phyloP scores from a whole-genome alignment of 352 stramenopile genomes.

The Globisporangium paroecandrum region DNA sequence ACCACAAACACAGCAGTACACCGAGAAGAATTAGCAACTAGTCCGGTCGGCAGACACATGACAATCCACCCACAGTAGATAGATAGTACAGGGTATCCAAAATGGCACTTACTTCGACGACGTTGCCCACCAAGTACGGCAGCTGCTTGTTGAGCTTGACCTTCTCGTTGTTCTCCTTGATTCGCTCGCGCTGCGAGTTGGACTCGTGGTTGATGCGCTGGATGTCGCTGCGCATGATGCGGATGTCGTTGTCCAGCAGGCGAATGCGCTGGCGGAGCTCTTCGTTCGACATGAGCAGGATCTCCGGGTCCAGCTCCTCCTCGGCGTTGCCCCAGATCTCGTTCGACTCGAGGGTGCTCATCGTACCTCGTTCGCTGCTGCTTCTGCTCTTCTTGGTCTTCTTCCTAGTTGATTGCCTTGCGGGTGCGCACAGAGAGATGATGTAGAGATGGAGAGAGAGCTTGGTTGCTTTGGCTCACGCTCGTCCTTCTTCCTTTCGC shows the following conservation, averaged over 20 bases:
- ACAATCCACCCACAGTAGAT: not conserved
- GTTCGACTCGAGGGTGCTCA: constrained; percentile 63
- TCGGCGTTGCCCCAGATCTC: constrained; percentile 57
- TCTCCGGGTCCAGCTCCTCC: constrained; percentile 84
- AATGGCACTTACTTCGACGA: constrained; percentile 86
- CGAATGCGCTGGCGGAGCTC: constrained; percentile 95
- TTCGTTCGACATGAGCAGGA: constrained; percentile 92
- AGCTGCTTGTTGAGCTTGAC: constrained; percentile 99
- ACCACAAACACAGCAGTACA: not conserved
- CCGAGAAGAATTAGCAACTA: constrained; percentile 9
- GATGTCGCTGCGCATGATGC: constrained; percentile 97
- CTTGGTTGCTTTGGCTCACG: not conserved
- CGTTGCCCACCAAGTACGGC: constrained; percentile 98
- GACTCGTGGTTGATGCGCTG: constrained; percentile 96
- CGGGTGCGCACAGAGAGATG: not conserved
- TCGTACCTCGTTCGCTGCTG: constrained; percentile 18
- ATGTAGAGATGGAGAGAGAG: not conserved
- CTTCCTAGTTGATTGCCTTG: not conserved
- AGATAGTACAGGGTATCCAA: not conserved
- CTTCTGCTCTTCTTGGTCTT: not conserved
- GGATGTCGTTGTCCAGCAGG: constrained; percentile 96
- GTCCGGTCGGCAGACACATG: not conserved
- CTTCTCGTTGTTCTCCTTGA: constrained; percentile 99
- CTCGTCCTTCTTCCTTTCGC: constrained; percentile 14
- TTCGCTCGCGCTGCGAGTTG: constrained; percentile 90